A percentile compares a stretch with the other conserved stretches of the same genome.
These are phyloP conservation scores for Coniosporium tulheliwenetii DNA, from an alignment of 2,329 filamentous ascomycete genomes.

Conservation along the genomic window DNA sequence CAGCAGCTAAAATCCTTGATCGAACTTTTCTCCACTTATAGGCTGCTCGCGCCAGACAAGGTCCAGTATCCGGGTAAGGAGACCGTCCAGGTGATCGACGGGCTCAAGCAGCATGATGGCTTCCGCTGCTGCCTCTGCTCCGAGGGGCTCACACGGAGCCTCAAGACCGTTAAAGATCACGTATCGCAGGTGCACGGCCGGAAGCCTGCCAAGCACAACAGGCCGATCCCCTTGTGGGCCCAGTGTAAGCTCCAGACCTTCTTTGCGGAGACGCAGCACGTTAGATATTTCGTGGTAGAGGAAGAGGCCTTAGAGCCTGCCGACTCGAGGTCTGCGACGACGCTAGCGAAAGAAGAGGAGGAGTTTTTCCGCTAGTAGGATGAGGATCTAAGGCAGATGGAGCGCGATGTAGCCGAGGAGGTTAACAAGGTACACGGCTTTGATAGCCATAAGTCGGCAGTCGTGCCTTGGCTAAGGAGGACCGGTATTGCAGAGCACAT, in stretches of 20 bases:
- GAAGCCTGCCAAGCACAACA: neutral
- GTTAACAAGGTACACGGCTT: no score
- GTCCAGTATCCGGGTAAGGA: neutral
- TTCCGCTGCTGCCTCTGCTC: neutral
- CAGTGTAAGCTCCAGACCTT: neutral
- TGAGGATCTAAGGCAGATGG: no score
- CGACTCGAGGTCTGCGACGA: no score
- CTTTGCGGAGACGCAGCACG: neutral
- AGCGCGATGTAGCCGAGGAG: no score
- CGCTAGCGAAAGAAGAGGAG: no score
- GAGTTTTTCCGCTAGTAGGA: no score
- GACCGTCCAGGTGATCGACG: no score
- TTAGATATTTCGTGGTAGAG: neutral
- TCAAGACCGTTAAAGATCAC: neutral
- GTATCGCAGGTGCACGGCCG: neutral
- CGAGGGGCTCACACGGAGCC: neutral
- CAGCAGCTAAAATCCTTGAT: no score
- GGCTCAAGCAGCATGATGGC: no score
- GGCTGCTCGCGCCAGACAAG: neutral
- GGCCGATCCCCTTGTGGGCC: neutral
- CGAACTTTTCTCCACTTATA: no score
- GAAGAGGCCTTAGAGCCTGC: neutral
- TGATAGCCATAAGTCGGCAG: no score
- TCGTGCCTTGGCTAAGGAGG: neutral
- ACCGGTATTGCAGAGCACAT: slow-evolving; percentile 4